phyloP scores from a whole-genome alignment of 768 basidiomycete genomes.

The Russula compacta region DNA sequence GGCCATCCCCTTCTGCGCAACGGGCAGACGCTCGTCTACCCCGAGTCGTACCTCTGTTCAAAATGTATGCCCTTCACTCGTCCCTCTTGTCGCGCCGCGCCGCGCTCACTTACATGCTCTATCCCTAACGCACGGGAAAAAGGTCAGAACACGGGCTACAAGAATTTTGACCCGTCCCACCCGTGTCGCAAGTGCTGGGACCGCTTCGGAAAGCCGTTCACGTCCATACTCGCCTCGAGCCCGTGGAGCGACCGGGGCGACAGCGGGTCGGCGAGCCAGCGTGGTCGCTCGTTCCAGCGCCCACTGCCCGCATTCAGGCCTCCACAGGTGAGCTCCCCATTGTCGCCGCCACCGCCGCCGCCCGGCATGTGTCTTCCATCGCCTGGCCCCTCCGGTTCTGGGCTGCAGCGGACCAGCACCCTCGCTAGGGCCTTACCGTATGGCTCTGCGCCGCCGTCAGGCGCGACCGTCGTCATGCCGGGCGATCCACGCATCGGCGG shows the following conservation, averaged over 20 bases:
- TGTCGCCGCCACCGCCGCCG: not conserved
- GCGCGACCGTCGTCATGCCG: conserved; percentile 41
- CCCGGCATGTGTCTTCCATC: not conserved
- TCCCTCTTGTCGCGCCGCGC: not conserved
- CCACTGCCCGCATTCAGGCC: conserved; percentile 18
- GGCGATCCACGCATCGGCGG: conserved; percentile 72
- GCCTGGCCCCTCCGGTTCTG: not conserved
- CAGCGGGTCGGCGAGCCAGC: not conserved
- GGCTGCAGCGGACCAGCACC: not conserved
- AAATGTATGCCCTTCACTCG: conserved; percentile 45
- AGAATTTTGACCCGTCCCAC: conserved; percentile 51
- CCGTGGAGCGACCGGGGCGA: conserved; percentile 27
- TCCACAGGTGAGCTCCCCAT: conserved; percentile 14
- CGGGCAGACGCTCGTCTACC: conserved; percentile 62
- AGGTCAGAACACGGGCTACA: conserved; percentile 74
- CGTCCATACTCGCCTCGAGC: conserved; percentile 50
- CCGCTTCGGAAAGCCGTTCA: conserved; percentile 52
- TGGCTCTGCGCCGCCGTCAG: conserved; percentile 28
- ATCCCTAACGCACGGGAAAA: not conserved
- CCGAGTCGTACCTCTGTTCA: conserved; percentile 46
- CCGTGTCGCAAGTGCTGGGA: conserved; percentile 73
- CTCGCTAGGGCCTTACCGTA: conserved; percentile 21
- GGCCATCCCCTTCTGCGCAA: conserved; percentile 60
- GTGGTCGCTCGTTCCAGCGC: conserved; percentile 16
- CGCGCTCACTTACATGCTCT: not conserved